Conservation (phyloP, 129 eudicot genomes). For the Saposhnikovia divaricata region DNA sequence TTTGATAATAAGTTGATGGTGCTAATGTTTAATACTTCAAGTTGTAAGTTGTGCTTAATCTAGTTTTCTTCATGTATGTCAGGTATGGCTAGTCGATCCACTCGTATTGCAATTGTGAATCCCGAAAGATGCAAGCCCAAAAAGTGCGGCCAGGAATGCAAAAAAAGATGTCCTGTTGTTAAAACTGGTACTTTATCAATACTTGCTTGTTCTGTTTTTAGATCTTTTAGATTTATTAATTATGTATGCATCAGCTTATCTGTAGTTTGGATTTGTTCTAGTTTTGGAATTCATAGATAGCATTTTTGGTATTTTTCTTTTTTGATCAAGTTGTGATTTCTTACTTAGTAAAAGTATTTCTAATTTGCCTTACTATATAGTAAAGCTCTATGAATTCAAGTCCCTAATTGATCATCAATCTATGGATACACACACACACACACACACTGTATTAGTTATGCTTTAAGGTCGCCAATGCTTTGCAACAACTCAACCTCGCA, state of each 20-base stretch:
- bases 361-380: neutral
- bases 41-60: too few species aligned
- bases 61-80: too few species aligned
- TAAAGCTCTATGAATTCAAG: too few species aligned
- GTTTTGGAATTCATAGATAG: neutral
- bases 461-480: neutral
- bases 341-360: neutral
- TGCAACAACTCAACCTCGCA: neutral
- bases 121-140: conserved; percentile 85
- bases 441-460: neutral
- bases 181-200: conserved; percentile 50
- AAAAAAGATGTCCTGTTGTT: conserved; percentile 91
- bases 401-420: too few species aligned
- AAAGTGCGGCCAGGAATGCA: conserved; percentile 86
- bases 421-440: too few species aligned
- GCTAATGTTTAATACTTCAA: too few species aligned
- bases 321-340: neutral
- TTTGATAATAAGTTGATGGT: too few species aligned
- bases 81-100: conserved; percentile 28
- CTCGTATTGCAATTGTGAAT: conserved; percentile 79
- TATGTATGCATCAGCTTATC: neutral
- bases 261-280: neutral
- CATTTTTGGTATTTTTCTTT: neutral
- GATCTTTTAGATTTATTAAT: neutral
- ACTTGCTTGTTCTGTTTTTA: too few species aligned